Evolutionary conservation across 2,329 filamentous ascomycete species (phyloP), one percentile per base, ranked within the genome.

Genomic region (Fusarium nurragi): DNA sequence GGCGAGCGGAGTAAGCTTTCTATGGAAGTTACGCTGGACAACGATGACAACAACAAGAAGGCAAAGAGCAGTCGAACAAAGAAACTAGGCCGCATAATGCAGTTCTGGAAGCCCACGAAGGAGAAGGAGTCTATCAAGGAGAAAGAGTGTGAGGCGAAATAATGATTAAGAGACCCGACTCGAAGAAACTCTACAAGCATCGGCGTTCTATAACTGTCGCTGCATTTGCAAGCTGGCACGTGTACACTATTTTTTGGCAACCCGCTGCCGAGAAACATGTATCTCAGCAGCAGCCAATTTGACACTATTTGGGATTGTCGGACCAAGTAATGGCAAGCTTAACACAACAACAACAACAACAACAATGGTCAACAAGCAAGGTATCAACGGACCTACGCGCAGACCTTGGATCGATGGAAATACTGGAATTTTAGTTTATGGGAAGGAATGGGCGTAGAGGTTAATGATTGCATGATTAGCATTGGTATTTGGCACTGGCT

Each of bases 1-100:
- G 89, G 88, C 10, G 90, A 93, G 75, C 85, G 86, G 66, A 92
- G 89, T 81, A 92, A 92, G 74, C 79, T 93, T 21, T 90, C 88
- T 0, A 88, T 89, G 70, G 90, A 92, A 72, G 86, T 90, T 41
- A 81, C 83, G 7, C 71, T 80, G 61, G 86, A 87, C 40, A 80
- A 77, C 37, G 83, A 88, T n/a, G 72, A 78, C 1, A 85, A 86
- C 28, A 64, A 57, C 30, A 86, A 85, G 71, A 85, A 83, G 80
- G 68, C 74, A 9, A 88, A 87, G 74, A 72, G 70, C 22, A 91
- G 89, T 80, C 90, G 88, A 75, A 81, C 86, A 34, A 91, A 88
- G 74, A 85, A 90, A 26, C 78, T 93, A 34, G 90, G 91, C 74
- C 89, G 90, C 48, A 83, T 93, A 79, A 88, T 93, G 83, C 88